Conservation (phyloP, 441 rosid species). For the Euphorbia schlechtendalii region DNA sequence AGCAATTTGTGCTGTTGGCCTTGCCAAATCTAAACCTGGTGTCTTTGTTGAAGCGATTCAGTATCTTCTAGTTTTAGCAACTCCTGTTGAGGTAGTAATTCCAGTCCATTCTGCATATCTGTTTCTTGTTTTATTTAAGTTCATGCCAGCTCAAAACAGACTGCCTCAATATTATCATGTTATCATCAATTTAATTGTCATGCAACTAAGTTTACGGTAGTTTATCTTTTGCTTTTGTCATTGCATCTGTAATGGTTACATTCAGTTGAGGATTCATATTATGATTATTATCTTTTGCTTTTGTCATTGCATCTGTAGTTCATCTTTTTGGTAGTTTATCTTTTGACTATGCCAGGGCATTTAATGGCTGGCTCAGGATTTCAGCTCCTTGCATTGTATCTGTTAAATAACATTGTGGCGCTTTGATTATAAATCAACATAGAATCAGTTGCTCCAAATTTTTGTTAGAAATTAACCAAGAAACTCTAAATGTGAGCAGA, state of each 20-base stretch:
- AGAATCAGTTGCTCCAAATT: conserved; percentile 15
- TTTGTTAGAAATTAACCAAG: background rate
- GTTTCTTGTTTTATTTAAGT: no score
- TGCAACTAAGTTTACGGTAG: background rate
- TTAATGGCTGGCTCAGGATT: conserved; percentile 12
- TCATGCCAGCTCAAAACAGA: conserved; percentile 4
- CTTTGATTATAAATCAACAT: conserved; percentile 4
- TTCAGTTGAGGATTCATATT: background rate
- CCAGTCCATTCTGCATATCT: background rate
- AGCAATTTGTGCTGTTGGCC: conserved; percentile 92
- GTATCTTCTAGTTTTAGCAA: conserved; percentile 76
- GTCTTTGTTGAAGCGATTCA: conserved; percentile 93
- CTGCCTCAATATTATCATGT: background rate
- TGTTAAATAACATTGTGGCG: conserved; percentile 5
- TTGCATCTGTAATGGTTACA: background rate
- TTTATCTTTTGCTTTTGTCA: background rate
- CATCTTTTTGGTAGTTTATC: no score
- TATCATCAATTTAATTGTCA: background rate
- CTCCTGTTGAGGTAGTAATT: conserved; percentile 76
- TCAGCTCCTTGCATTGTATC: conserved; percentile 9
- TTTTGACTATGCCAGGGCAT: conserved; percentile 9
- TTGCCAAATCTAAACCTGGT: conserved; percentile 79
- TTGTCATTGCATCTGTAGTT: no score
- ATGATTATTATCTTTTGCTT: no score
- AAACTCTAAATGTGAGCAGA: background rate